Percentiles rank a stretch among this genome's conserved stretches.
These are phyloP conservation scores for Lachancea quebecensis DNA, from an alignment of 805 yeast species.

Conservation along the genomic window DNA sequence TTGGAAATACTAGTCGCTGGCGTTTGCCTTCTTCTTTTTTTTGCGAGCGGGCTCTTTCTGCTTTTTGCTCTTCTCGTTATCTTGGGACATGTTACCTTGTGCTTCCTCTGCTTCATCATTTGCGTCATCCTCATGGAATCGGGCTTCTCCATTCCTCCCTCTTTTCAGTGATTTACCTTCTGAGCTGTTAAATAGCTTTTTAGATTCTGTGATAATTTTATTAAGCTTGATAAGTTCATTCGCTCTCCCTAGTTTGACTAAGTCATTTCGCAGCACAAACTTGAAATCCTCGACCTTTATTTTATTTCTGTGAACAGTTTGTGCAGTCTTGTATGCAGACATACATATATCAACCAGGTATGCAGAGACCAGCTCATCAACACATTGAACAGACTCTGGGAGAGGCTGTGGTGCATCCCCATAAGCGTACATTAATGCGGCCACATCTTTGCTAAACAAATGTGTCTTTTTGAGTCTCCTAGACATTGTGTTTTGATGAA, in stretches of 20 bases:
- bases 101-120: slow-evolving; percentile 10
- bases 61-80: slow-evolving; percentile 12
- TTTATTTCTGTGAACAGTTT: slow-evolving; percentile 49
- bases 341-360: slow-evolving; percentile 57
- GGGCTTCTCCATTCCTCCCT: slow-evolving; percentile 24
- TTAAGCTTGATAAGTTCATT: slow-evolving; percentile 56
- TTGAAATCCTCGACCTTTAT: slow-evolving; percentile 67
- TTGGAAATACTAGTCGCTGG: background rate
- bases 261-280: slow-evolving; percentile 61
- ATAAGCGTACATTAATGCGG: slow-evolving; percentile 58
- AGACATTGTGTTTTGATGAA: slow-evolving; percentile 20
- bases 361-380: slow-evolving; percentile 62
- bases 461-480: slow-evolving; percentile 37
- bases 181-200: slow-evolving; percentile 57
- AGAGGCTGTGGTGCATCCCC: slow-evolving; percentile 68
- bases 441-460: slow-evolving; percentile 44
- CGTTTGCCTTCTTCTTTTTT: slow-evolving; percentile 24
- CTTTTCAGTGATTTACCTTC: slow-evolving; percentile 40
- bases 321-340: slow-evolving; percentile 44
- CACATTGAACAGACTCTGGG: slow-evolving; percentile 54
- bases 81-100: slow-evolving; percentile 14
- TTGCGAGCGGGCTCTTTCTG: slow-evolving; percentile 5
- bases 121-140: slow-evolving; percentile 21
- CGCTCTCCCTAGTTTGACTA: slow-evolving; percentile 61
- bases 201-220: slow-evolving; percentile 56